These are phyloP conservation scores for Mycena pura DNA, from an alignment of 768 basidiomycete genomes.

Conservation along the genomic window DNA sequence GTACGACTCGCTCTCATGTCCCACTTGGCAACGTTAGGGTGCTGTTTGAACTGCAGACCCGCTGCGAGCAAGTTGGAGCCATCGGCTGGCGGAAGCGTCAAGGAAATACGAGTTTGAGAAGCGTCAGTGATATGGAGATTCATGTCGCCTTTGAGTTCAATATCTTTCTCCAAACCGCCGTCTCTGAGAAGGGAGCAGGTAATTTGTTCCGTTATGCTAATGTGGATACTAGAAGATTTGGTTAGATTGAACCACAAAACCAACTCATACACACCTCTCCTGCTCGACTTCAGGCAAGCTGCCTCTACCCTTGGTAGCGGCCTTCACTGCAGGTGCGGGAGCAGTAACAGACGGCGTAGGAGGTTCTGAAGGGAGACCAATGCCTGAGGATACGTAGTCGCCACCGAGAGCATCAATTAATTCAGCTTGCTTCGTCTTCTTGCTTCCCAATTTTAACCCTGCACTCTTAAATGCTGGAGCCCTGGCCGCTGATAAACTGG, in stretches of 20 bases:
- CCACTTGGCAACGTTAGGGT: slow-evolving; percentile 93
- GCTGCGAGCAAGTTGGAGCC: slow-evolving; percentile 47
- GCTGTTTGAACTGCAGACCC: slow-evolving; percentile 93
- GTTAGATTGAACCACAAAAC: background rate
- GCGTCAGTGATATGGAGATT: slow-evolving; percentile 87
- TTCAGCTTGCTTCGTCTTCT: slow-evolving; percentile 90
- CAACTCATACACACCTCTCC: slow-evolving; percentile 62
- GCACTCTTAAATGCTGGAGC: slow-evolving; percentile 88
- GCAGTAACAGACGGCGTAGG: slow-evolving; percentile 38
- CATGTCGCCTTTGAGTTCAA: slow-evolving; percentile 96
- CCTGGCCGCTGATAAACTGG: slow-evolving; percentile 56
- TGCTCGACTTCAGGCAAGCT: slow-evolving; percentile 77
- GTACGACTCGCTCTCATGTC: slow-evolving; percentile 28
- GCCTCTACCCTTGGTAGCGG: slow-evolving; percentile 53
- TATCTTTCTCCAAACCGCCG: slow-evolving; percentile 80
- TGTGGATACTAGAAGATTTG: slow-evolving; percentile 72
- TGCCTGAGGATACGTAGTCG: slow-evolving; percentile 55
- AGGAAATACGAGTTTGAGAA: slow-evolving; percentile 70
- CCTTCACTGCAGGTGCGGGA: slow-evolving; percentile 32
- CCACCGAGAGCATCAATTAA: slow-evolving; percentile 87
- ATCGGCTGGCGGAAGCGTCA: slow-evolving; percentile 66
- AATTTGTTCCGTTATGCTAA: slow-evolving; percentile 83
- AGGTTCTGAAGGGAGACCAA: slow-evolving; percentile 43
- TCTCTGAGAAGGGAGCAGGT: slow-evolving; percentile 85
- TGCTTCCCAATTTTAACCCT: slow-evolving; percentile 94